Evolutionary conservation across 2,329 filamentous ascomycete species (phyloP).

Genomic region (Thelonectria blattea): DNA sequence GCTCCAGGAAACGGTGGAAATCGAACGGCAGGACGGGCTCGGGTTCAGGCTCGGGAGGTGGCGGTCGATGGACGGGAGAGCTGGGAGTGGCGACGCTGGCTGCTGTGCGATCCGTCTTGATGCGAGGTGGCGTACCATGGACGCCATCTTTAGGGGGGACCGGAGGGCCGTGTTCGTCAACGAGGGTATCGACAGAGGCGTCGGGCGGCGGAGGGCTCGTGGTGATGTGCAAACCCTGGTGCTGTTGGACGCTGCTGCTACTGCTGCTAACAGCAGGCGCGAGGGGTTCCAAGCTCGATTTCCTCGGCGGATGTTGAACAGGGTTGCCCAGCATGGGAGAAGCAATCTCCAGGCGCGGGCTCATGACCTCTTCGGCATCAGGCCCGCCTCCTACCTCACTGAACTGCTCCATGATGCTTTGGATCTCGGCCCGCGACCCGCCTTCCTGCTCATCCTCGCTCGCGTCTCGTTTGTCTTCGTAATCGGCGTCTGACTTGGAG

Average conservation of each 20-base stretch:
- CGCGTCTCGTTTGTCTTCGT: conserved; percentile 62
- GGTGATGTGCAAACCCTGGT: conserved; percentile 51
- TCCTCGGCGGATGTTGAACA: conserved; percentile 76
- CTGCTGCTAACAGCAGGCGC: conserved; percentile 57
- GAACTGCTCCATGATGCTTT: conserved; percentile 98
- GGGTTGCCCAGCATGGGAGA: conserved; percentile 75
- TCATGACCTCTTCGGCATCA: conserved; percentile 87
- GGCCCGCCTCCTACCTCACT: conserved; percentile 75
- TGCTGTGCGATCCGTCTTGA: conserved; percentile 46
- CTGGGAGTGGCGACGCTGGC: conserved; percentile 44
- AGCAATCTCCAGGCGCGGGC: conserved; percentile 82
- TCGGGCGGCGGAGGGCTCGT: conserved; percentile 47
- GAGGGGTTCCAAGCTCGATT: conserved; percentile 82
- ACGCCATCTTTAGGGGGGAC: conserved; percentile 67
- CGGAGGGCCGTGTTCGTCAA: conserved; percentile 59
- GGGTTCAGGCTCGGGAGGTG: conserved; percentile 75
- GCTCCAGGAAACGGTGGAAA: conserved; percentile 95
- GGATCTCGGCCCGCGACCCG: conserved; percentile 83
- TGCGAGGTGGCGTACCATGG: conserved; percentile 46
- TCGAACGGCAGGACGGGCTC: conserved; percentile 92
- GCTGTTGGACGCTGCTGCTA: conserved; percentile 55
- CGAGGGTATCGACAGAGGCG: conserved; percentile 45
- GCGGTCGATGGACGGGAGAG: conserved; percentile 64
- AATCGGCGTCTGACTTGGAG: conserved; percentile 57
- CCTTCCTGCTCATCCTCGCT: conserved; percentile 71